These are phyloP conservation scores for Tetratostichococcus sp. DNA, from an alignment of 139 green algal species.

Conservation along the genomic window DNA sequence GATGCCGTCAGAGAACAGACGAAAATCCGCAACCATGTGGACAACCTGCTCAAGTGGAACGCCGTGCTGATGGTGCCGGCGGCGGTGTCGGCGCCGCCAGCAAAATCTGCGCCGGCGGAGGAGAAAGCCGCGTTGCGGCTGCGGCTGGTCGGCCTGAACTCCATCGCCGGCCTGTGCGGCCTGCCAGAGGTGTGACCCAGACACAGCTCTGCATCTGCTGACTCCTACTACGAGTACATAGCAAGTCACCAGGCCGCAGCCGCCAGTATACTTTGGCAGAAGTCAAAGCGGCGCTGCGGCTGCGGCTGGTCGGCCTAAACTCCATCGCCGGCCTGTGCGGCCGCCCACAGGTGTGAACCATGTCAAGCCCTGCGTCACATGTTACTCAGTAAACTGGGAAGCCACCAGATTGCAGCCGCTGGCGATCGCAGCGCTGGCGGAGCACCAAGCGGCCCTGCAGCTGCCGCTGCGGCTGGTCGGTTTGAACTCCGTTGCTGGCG, in stretches of 20 bases:
- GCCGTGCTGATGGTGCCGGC: constrained; percentile 69
- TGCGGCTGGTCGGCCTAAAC: constrained; percentile 62
- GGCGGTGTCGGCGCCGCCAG: constrained; percentile 65
- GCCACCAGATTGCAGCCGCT: constrained; percentile 35
- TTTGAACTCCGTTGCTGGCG: constrained; percentile 73
- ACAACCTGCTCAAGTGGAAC: constrained; percentile 49
- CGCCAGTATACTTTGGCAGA: constrained; percentile 39
- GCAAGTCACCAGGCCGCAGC: not conserved
- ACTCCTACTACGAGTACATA: too few relatives aligned
- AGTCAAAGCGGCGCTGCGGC: constrained; percentile 64
- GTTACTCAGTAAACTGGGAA: too few relatives aligned
- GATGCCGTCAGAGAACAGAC: too few relatives aligned
- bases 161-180: constrained; percentile 69
- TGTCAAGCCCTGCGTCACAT: too few relatives aligned
- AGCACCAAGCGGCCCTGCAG: constrained; percentile 63
- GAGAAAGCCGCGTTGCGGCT: constrained; percentile 64
- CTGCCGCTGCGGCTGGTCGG: constrained; percentile 53
- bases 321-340: constrained; percentile 72
- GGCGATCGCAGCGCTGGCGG: constrained; percentile 14
- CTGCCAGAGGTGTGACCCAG: constrained; percentile 72
- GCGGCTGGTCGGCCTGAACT: constrained; percentile 65
- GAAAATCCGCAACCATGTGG: constrained; percentile 55
- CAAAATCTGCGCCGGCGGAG: constrained; percentile 27
- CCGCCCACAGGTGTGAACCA: constrained; percentile 67
- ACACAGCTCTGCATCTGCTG: too few relatives aligned